Conservation (phyloP, 352 stramenopile species). For the Phytopythium litorale region DNA sequence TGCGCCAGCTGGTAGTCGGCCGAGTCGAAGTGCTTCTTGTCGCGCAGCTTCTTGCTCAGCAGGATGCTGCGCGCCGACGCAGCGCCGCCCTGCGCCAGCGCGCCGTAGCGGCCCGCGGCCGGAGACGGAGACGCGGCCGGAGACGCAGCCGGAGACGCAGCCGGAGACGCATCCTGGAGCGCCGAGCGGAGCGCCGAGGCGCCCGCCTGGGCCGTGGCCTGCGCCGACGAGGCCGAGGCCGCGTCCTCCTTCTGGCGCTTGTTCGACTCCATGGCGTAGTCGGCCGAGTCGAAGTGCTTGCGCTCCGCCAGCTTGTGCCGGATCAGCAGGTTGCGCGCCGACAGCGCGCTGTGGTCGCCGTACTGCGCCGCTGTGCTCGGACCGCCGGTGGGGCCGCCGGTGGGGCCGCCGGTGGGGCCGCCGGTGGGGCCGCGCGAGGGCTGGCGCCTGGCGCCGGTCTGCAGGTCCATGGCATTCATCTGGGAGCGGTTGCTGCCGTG, state of each 20-base stretch:
- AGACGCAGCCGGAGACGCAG: no score
- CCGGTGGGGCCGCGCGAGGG: not conserved
- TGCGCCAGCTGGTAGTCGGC: constrained; percentile 69
- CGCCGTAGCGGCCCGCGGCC: constrained; percentile 12
- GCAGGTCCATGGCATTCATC: constrained; percentile 47
- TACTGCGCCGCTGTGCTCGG: not conserved
- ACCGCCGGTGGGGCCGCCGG: not conserved
- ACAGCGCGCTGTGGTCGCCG: constrained; percentile 45
- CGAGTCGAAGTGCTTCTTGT: constrained; percentile 72
- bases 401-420: not conserved
- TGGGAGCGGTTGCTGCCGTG: constrained; percentile 36
- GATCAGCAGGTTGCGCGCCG: constrained; percentile 76
- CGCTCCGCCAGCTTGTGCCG: constrained; percentile 64
- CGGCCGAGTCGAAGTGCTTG: constrained; percentile 83
- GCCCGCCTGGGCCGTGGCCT: constrained; percentile 28
- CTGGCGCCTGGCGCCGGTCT: constrained; percentile 13
- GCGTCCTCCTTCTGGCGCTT: constrained; percentile 11
- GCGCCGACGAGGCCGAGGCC: not conserved
- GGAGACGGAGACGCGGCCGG: no score
- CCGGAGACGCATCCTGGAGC: constrained; percentile 20
- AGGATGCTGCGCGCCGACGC: constrained; percentile 58
- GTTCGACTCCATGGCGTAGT: constrained; percentile 72
- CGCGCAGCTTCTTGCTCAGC: constrained; percentile 68
- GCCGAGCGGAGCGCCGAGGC: constrained; percentile 39
- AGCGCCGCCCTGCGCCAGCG: constrained; percentile 20